Evolutionary conservation across 2,329 filamentous ascomycete genomes (phyloP).

Genomic region (Neoscytalidium dimidiatum): DNA sequence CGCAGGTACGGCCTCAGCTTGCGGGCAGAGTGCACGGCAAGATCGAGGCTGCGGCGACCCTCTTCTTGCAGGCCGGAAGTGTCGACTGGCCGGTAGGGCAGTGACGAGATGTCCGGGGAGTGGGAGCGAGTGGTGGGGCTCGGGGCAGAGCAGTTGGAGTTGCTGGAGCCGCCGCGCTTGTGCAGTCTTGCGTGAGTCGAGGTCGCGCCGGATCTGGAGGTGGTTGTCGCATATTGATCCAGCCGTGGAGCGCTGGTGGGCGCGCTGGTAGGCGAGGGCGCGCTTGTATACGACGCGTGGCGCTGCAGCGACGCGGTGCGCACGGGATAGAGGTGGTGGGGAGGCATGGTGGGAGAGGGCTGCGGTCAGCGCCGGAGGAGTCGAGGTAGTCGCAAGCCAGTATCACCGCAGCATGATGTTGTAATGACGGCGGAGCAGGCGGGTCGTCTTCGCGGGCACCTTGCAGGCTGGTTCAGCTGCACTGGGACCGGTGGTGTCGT

Average conservation of each 20-base stretch:
- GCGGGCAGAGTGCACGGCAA: constrained; percentile 27
- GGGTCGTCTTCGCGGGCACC: background rate
- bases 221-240: constrained; percentile 7
- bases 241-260: background rate
- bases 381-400: constrained; percentile 10
- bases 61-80: constrained; percentile 15
- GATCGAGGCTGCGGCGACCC: constrained; percentile 23
- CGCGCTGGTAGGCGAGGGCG: constrained; percentile 9
- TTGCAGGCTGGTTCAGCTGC: background rate
- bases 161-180: constrained; percentile 34
- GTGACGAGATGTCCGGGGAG: constrained; percentile 19
- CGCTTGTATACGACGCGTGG: constrained; percentile 15
- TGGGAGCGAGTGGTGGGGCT: constrained; percentile 34
- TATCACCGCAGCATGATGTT: constrained; percentile 19
- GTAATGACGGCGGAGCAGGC: constrained; percentile 11
- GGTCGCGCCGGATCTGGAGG: constrained; percentile 5
- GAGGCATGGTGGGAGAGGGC: background rate
- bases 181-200: constrained; percentile 41
- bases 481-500: constrained; percentile 1
- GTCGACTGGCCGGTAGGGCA: constrained; percentile 16
- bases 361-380: background rate
- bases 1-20: constrained; percentile 60
- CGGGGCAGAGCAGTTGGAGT: constrained; percentile 40
- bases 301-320: constrained; percentile 12
- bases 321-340: constrained; percentile 2